These are phyloP conservation scores for Gaeumannomyces sp. DNA, from an alignment of 2,329 filamentous ascomycete species.

Conservation along the genomic window DNA sequence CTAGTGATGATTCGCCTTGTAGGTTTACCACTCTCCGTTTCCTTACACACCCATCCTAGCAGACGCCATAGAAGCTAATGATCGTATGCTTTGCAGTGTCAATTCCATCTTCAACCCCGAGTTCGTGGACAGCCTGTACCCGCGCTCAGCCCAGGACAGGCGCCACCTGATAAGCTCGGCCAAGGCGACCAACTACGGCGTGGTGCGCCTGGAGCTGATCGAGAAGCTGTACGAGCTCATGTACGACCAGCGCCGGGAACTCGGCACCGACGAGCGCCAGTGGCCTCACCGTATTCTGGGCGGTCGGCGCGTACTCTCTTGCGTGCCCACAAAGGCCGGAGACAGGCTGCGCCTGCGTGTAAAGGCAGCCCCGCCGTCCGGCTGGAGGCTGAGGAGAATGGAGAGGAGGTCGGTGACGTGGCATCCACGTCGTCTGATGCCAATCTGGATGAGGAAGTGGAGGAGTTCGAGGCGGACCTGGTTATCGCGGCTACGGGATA, in stretches of 20 bases:
- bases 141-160: slow-evolving; percentile 57
- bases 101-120: slow-evolving; percentile 95
- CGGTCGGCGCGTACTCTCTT: slow-evolving; percentile 57
- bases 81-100: slow-evolving; percentile 47
- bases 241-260: slow-evolving; percentile 74
- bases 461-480: slow-evolving; percentile 69
- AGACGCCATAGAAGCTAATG: no score
- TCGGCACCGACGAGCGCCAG: slow-evolving; percentile 58
- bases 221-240: slow-evolving; percentile 82
- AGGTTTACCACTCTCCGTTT: slow-evolving; percentile 32
- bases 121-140: slow-evolving; percentile 71
- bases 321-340: slow-evolving; percentile 40
- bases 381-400: slow-evolving; percentile 24
- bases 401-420: slow-evolving; percentile 27
- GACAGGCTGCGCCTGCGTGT: slow-evolving; percentile 52
- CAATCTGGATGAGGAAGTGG: slow-evolving; percentile 32
- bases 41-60: background rate
- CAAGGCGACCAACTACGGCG: slow-evolving; percentile 86
- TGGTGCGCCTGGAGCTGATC: slow-evolving; percentile 84
- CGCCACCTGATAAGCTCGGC: slow-evolving; percentile 57
- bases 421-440: slow-evolving; percentile 22
- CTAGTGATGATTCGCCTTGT: slow-evolving; percentile 98
- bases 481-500: slow-evolving; percentile 89
- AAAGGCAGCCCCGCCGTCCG: slow-evolving; percentile 35
- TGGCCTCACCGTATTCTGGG: slow-evolving; percentile 82